Base-by-base conservation (phyloP, 148 eudicot species). In the Pouteria glomerata region DNA sequence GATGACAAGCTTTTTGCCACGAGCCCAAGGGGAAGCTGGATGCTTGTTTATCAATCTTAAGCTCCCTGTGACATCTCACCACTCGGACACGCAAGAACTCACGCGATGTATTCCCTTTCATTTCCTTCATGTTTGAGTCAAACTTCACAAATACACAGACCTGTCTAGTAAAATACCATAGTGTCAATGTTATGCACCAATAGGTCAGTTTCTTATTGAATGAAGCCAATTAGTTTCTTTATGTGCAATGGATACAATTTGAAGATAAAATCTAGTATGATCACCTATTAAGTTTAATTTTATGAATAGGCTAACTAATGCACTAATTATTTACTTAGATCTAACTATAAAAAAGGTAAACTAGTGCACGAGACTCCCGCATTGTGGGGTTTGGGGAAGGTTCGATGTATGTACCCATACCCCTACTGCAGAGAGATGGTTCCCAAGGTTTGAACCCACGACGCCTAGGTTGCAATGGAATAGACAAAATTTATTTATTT, bases 1-100 rank as follows among this genome's bases (percentile, higher is more conserved):
- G 78, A 74, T 87, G 90, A 87, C 89, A 89, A 30, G 77, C 80
- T 62, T 82, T 94, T 45, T 73, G 80, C 98, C 97, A 94, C 35
- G 85, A 74, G 69, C 79, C 82, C 12, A 78, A 70, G 19, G 72
- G 61, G 57, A 89, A 78, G 14, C 34, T 63, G 35, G 83, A 77
- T 63, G 78, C 6, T 14, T 85, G 81, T 56, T 77, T 85, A 58
- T 89, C 89, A 27, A 89, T 65, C 78, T 91, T 89, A 67, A 91
- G 96, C 77, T 89, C 96, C 78, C 76, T 81, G 78, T 94, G 96
- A 76, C 96, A 79, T 72, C 81, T 83, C 12, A 78, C 74, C 73
- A 86, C 70, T 56, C 82, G 84, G 14, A 91, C 79, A 51, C 91
- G 90, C 62, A 91, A 71, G 74, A 88, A 85, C 41, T 85, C 88